Percentiles rank a stretch among this genome's conserved stretches.
Conservation (phyloP, 768 basidiomycete genomes). For the Candolleomyces efflorescens region DNA sequence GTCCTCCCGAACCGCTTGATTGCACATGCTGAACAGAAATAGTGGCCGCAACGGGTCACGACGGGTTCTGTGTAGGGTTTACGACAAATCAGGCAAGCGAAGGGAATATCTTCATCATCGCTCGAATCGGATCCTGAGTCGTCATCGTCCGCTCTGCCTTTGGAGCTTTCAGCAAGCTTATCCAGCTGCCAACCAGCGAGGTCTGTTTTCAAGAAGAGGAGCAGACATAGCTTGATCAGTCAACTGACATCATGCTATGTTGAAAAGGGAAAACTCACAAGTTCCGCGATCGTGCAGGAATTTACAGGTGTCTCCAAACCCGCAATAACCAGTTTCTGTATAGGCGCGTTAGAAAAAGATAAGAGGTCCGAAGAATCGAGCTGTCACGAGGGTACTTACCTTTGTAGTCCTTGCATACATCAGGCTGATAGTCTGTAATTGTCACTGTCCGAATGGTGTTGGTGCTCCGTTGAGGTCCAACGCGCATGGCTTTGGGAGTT, state of each 20-base stretch:
- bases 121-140: slow-evolving; percentile 61
- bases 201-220: slow-evolving; percentile 41
- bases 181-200: slow-evolving; percentile 99
- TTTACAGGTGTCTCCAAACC: slow-evolving; percentile 98
- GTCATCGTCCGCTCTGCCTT: slow-evolving; percentile 43
- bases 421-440: slow-evolving; percentile 95
- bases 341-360: not conserved
- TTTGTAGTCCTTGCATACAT: slow-evolving; percentile 99
- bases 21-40: slow-evolving; percentile 93
- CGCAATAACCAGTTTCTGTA: slow-evolving; percentile 96
- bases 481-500: slow-evolving; percentile 83
- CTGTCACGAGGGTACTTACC: slow-evolving; percentile 45
- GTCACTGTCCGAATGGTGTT: slow-evolving; percentile 93
- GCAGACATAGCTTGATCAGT: slow-evolving; percentile 4
- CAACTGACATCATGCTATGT: slow-evolving; percentile 2
- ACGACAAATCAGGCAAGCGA: slow-evolving; percentile 97
- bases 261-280: slow-evolving; percentile 48
- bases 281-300: slow-evolving; percentile 98
- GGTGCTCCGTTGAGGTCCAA: slow-evolving; percentile 71
- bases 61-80: slow-evolving; percentile 94
- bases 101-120: slow-evolving; percentile 88
- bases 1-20: slow-evolving; percentile 93
- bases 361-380: slow-evolving; percentile 4
- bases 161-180: slow-evolving; percentile 80
- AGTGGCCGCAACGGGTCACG: slow-evolving; percentile 94